phyloP scores from a whole-genome alignment of 2,329 filamentous ascomycete species.

The Verticillium longisporum region DNA sequence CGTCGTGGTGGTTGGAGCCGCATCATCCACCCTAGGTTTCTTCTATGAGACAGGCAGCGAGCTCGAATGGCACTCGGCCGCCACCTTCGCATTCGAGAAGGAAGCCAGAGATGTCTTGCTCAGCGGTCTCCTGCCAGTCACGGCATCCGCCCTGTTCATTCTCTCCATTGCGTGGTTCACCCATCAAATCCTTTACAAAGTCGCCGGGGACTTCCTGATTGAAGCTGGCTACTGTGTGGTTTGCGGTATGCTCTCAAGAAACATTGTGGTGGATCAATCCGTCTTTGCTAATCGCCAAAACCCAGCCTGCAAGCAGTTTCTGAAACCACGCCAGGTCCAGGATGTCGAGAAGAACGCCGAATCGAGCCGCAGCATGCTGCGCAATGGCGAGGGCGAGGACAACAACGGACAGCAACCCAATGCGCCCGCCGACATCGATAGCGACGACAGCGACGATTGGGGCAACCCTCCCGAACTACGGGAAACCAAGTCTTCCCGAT shows the following conservation, averaged over 20 bases:
- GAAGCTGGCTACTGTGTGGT: slow-evolving; percentile 12
- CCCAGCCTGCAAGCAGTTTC: neutral
- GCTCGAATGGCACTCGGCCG: slow-evolving; percentile 23
- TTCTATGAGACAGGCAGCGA: slow-evolving; percentile 22
- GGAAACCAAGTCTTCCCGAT: neutral
- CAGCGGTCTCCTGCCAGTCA: slow-evolving; percentile 16
- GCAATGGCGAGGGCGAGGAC: neutral
- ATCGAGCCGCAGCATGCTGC: neutral
- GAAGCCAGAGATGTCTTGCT: slow-evolving; percentile 23
- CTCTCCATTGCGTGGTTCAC: slow-evolving; percentile 15
- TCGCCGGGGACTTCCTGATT: slow-evolving; percentile 15
- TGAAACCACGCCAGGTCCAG: neutral
- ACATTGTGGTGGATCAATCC: neutral
- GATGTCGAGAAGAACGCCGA: neutral
- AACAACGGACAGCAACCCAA: neutral
- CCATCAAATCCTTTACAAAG: slow-evolving; percentile 16
- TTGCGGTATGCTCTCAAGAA: slow-evolving; percentile 12
- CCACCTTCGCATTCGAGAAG: slow-evolving; percentile 19
- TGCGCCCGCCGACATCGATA: neutral
- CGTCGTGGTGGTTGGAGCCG: slow-evolving; percentile 17
- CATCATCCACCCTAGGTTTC: slow-evolving; percentile 23
- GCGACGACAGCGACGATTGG: neutral
- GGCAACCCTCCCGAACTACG: neutral
- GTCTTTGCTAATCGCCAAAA: neutral
- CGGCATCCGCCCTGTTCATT: slow-evolving; percentile 10